A percentile compares a stretch with the other conserved stretches of the same genome.
Evolutionary conservation across 371 early-diverging fungal genomes (phyloP).

Genomic region (Phascolomyces articulosus): DNA sequence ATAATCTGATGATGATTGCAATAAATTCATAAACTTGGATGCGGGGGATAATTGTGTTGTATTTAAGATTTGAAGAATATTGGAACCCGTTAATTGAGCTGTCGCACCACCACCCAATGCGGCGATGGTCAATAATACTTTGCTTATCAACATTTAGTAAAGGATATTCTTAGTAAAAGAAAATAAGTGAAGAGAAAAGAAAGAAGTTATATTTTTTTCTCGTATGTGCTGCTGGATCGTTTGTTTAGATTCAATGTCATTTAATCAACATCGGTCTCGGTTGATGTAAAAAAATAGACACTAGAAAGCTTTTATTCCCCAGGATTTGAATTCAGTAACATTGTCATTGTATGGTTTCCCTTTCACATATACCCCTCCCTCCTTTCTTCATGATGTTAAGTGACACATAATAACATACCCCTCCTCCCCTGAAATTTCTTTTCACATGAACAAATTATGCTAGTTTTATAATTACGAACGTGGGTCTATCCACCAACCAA

Average conservation of each 20-base stretch:
- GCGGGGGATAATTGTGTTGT: constrained; percentile 36
- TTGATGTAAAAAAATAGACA: too few relatives aligned
- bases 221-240: too few relatives aligned
- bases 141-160: constrained; percentile 1
- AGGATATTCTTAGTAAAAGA: neutral
- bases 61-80: constrained; percentile 32
- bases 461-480: too few relatives aligned
- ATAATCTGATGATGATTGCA: constrained; percentile 33
- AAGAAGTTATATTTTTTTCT: neutral
- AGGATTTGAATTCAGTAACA: too few relatives aligned
- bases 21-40: constrained; percentile 24
- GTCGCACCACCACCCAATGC: constrained; percentile 6
- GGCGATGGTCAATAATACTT: constrained; percentile 4
- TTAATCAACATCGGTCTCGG: neutral
- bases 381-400: too few relatives aligned
- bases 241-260: neutral
- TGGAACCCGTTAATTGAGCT: constrained; percentile 18
- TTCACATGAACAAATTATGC: too few relatives aligned
- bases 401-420: too few relatives aligned
- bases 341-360: too few relatives aligned
- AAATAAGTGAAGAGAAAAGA: neutral
- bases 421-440: too few relatives aligned
- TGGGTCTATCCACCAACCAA: too few relatives aligned
- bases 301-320: too few relatives aligned
- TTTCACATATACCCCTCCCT: too few relatives aligned